phyloP scores from a whole-genome alignment of 371 early-diverging fungal species.

The Rhizopus sp. region DNA sequence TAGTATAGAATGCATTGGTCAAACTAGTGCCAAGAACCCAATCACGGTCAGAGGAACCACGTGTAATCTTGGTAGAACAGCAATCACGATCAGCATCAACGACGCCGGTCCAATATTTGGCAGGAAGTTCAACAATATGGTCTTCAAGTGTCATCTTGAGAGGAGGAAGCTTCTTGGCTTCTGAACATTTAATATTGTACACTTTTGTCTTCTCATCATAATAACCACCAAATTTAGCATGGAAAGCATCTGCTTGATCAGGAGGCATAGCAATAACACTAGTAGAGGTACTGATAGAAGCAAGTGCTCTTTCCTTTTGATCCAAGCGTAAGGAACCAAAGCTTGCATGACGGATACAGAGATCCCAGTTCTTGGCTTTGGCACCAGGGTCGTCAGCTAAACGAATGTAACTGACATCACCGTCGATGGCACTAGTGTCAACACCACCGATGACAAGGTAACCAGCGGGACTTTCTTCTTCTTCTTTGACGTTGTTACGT shows the following conservation, averaged over 20 bases:
- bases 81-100: conserved; percentile 38
- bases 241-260: conserved; percentile 46
- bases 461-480: conserved; percentile 34
- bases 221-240: conserved; percentile 36
- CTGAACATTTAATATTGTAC: conserved; percentile 43
- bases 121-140: conserved; percentile 40
- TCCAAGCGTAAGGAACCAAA: conserved; percentile 33
- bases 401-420: conserved; percentile 36
- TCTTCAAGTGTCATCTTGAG: conserved; percentile 44
- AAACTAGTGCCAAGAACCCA: conserved; percentile 49
- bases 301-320: conserved; percentile 39
- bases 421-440: conserved; percentile 38
- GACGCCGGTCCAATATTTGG: conserved; percentile 39
- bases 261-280: conserved; percentile 42
- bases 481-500: conserved; percentile 17
- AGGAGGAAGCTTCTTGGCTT: conserved; percentile 32
- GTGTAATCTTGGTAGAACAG: conserved; percentile 41
- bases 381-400: conserved; percentile 29
- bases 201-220: conserved; percentile 26
- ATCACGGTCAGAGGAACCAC: conserved; percentile 38
- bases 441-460: conserved; percentile 46
- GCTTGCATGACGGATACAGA: conserved; percentile 41
- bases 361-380: conserved; percentile 42
- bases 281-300: conserved; percentile 40
- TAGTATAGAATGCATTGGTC: conserved; percentile 46